Evolutionary conservation across 192 early-diverging fungal genomes (phyloP).

Genomic region (Coemansia sp.): DNA sequence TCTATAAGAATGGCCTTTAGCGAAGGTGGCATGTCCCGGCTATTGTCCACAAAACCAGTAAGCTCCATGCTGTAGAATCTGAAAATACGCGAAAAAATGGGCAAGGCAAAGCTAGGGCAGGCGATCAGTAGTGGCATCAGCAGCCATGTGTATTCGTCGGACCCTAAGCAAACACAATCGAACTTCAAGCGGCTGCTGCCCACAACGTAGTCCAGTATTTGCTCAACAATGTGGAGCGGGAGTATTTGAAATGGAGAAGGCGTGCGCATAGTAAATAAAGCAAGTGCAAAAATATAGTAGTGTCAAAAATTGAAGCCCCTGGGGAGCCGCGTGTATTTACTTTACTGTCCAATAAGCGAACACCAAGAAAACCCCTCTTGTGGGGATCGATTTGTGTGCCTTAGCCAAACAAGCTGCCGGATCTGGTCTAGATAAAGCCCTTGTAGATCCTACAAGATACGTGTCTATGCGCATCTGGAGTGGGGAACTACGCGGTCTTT

Average conservation of each 20-base stretch:
- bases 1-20: neutral
- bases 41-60: neutral
- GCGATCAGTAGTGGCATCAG: neutral
- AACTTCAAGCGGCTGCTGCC: neutral
- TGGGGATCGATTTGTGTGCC: too few relatives aligned
- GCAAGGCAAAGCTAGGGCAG: neutral
- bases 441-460: too few relatives aligned
- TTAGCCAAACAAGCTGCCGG: too few relatives aligned
- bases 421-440: too few relatives aligned
- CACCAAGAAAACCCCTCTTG: too few relatives aligned
- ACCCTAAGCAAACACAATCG: neutral
- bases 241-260: too few relatives aligned
- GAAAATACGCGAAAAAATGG: neutral
- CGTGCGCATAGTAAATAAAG: neutral
- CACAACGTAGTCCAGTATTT: neutral
- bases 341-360: too few relatives aligned
- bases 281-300: too few relatives aligned
- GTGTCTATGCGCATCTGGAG: too few relatives aligned
- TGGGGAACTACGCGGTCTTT: too few relatives aligned
- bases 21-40: neutral
- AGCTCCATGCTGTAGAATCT: neutral
- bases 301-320: too few relatives aligned
- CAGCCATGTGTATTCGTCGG: neutral
- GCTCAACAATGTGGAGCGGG: neutral
- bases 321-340: too few relatives aligned